Base-by-base conservation (phyloP, 164 flowering plant species). In the Piper betle region DNA sequence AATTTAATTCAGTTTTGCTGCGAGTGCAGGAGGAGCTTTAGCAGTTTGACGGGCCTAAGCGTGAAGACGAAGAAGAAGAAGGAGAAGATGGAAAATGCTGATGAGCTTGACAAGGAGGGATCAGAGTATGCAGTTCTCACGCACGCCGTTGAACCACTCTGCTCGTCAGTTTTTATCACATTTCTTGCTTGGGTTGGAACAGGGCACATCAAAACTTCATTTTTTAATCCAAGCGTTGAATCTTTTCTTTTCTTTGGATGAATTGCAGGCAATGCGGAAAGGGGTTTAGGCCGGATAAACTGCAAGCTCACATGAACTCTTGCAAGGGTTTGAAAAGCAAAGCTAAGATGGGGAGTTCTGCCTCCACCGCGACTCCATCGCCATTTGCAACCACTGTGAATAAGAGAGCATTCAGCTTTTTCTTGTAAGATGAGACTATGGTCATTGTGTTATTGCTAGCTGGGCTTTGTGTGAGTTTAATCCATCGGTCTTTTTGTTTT, bases 241-340 rank as follows among this genome's bases (percentile, higher is more conserved):
- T 16, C 38, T 57, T 33, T 15, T 9, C 11, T 11, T 33, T 15
- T 17, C 40, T 19, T 2, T 39, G 16, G 56, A 19, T 16, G 10
- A 17, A 41, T 18, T 72, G 68, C 84, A 86, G 96, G 76, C 89
- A 83, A 72, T 89, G 96, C 62, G 83, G 94, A 67, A 86, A 81
- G 73, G 33, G 68, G 38, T 86, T 89, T 74, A 83, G 78, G 68
- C 96, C 96, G 16, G 87, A 89, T 73, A 85, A 79, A 67, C 40
- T 89, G 70, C 85, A 84, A 58, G 2, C 78, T 7, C 96, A 88
- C 62, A 86, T 89, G 93, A 86, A 75, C 65, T 81, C 87, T 33
- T 89, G 94, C 58, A 84, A 65, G 64, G 94, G 86, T 42, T 69
- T 79, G 76, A 84, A 81, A 64, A 68, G 74, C 60, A 57, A 66